These are phyloP conservation scores for Cutaneotrichosporon sp. DNA, from an alignment of 1,284 basidiomycete genomes.

Conservation along the genomic window DNA sequence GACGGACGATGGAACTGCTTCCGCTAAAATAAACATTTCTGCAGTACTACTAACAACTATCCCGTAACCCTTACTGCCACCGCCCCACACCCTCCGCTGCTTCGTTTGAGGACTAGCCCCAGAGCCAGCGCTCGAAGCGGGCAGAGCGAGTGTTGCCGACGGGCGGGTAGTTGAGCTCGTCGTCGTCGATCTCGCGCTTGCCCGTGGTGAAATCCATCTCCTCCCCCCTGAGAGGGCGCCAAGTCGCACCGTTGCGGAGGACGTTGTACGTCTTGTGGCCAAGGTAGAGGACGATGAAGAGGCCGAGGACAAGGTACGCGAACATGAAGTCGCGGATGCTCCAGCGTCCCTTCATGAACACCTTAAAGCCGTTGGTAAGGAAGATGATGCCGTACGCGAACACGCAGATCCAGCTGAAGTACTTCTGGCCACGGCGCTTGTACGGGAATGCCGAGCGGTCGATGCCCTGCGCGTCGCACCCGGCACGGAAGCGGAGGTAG, in stretches of 20 bases:
- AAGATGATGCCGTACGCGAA: conserved; percentile 29
- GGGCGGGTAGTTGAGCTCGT: conserved; percentile 9
- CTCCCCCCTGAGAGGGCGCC: conserved; percentile 10
- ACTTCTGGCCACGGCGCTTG: conserved; percentile 56
- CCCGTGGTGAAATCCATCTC: conserved; percentile 14
- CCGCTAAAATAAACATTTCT: neutral
- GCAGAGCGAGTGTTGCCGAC: conserved; percentile 1
- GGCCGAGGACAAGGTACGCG: conserved; percentile 26
- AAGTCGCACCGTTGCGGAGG: neutral
- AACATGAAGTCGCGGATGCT: conserved; percentile 25
- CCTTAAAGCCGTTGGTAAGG: conserved; percentile 35
- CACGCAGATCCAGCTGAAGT: conserved; percentile 21
- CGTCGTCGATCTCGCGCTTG: conserved; percentile 12
- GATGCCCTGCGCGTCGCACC: conserved; percentile 67
- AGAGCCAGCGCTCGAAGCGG: conserved; percentile 13
- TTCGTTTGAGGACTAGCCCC: conserved; percentile 1
- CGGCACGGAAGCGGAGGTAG: conserved; percentile 73
- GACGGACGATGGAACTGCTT: too few species aligned
- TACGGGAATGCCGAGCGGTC: conserved; percentile 64
- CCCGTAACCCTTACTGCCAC: neutral
- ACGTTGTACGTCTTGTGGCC: conserved; percentile 10
- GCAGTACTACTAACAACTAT: neutral
- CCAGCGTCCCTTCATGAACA: conserved; percentile 33
- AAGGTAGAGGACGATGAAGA: conserved; percentile 5
- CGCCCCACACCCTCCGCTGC: neutral